These are phyloP conservation scores for Viola odorata DNA, from an alignment of 345 rosid species.

Conservation along the genomic window DNA sequence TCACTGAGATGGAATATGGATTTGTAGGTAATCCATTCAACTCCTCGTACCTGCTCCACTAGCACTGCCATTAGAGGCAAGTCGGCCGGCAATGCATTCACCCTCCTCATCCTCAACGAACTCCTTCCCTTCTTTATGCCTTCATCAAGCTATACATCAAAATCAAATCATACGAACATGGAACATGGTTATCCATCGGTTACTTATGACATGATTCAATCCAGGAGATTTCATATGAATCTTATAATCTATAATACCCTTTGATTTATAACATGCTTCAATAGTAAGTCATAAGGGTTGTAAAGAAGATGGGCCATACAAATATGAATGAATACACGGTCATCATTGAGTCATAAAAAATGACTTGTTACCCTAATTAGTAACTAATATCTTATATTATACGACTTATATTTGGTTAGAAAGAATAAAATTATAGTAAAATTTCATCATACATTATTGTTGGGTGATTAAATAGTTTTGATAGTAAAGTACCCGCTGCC, in stretches of 20 bases:
- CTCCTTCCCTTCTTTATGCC: constrained; percentile 29
- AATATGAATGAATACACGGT: background rate
- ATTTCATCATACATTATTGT: no score
- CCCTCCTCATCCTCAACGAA: constrained; percentile 30
- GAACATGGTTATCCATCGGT: background rate
- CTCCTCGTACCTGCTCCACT: constrained; percentile 70
- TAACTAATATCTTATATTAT: no score
- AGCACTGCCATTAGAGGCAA: constrained; percentile 79
- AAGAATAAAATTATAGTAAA: no score
- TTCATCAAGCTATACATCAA: constrained; percentile 19
- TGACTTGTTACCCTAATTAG: no score
- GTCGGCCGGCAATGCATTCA: constrained; percentile 62
- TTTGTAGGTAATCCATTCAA: constrained; percentile 60
- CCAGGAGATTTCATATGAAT: background rate
- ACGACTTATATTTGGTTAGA: no score
- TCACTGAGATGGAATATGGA: constrained; percentile 85
- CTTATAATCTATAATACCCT: background rate
- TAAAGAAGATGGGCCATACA: background rate
- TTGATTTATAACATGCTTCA: background rate
- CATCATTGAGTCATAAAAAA: no score
- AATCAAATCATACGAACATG: background rate
- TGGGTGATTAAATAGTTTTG: no score
- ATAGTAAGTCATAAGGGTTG: background rate
- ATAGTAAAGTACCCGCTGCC: constrained; percentile 29
- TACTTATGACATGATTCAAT: no score